phyloP scores from a whole-genome alignment of 1,284 basidiomycete genomes.

The Naganishia cerealis region DNA sequence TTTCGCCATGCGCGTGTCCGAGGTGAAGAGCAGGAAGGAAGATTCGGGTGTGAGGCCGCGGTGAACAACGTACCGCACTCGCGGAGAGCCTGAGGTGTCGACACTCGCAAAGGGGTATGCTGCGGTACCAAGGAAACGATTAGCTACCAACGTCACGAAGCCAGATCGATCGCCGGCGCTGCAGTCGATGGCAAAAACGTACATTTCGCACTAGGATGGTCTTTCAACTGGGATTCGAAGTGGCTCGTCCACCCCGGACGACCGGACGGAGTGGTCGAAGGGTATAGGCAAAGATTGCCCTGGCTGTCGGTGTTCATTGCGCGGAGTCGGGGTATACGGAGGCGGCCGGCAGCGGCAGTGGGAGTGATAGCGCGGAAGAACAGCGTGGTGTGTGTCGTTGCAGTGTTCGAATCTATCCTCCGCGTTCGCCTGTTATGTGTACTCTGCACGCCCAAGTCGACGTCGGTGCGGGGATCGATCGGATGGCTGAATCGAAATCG shows the following conservation, averaged over 20 bases:
- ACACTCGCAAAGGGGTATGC: conserved; percentile 30
- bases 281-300: conserved; percentile 16
- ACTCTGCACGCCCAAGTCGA: not conserved
- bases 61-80: conserved; percentile 50
- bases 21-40: conserved; percentile 46
- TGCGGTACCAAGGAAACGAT: not conserved
- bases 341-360: not conserved
- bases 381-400: not conserved
- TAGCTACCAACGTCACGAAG: not conserved
- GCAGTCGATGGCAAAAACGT: conserved; percentile 12
- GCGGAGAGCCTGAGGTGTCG: conserved; percentile 35
- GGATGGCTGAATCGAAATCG: not conserved
- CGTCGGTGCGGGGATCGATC: not conserved
- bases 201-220: conserved; percentile 43
- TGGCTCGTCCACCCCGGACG: conserved; percentile 43
- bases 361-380: not conserved
- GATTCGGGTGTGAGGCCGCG: conserved; percentile 43
- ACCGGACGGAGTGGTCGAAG: conserved; percentile 1
- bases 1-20: conserved; percentile 52
- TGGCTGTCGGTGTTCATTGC: conserved; percentile 15
- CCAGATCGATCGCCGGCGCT: not conserved
- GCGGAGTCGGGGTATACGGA: not conserved
- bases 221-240: conserved; percentile 44
- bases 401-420: not conserved
- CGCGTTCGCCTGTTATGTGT: not conserved